Evolutionary conservation across 176 grass and related monocot genomes (phyloP).

Genomic region (Rhipidocladum racemiflorum): DNA sequence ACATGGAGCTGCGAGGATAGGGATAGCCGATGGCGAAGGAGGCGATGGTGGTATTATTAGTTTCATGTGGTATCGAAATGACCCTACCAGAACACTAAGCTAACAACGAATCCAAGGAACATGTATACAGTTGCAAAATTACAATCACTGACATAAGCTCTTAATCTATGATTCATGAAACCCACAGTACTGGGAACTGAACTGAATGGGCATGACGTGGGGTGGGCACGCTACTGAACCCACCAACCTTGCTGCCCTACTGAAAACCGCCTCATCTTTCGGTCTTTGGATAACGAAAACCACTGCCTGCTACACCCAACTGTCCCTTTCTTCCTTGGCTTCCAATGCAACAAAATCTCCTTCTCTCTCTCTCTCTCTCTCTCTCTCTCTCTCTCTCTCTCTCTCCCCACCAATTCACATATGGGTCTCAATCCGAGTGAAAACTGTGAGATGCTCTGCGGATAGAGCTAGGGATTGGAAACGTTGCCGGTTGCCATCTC

Average conservation of each 20-base stretch:
- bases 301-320: background rate
- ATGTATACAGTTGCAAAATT: background rate
- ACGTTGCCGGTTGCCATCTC: background rate
- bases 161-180: background rate
- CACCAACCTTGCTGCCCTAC: background rate
- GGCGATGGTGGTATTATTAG: too few relatives aligned
- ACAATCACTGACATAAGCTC: background rate
- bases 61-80: background rate
- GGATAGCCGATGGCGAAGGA: too few relatives aligned
- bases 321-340: constrained; percentile 13
- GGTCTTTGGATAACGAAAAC: background rate
- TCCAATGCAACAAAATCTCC: background rate
- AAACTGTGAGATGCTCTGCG: background rate
- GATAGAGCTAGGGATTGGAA: background rate
- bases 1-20: too few relatives aligned
- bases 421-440: background rate
- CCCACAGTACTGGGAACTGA: background rate
- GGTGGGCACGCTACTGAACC: background rate
- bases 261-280: background rate
- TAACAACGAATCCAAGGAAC: background rate
- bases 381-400: too few relatives aligned
- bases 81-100: background rate
- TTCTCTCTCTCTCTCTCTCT: background rate
- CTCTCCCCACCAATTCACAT: background rate
- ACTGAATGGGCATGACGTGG: background rate